Percentiles rank a stretch among this genome's conserved stretches.
Conservation (phyloP, 306 rosid species). For the Cicer bijugum region DNA sequence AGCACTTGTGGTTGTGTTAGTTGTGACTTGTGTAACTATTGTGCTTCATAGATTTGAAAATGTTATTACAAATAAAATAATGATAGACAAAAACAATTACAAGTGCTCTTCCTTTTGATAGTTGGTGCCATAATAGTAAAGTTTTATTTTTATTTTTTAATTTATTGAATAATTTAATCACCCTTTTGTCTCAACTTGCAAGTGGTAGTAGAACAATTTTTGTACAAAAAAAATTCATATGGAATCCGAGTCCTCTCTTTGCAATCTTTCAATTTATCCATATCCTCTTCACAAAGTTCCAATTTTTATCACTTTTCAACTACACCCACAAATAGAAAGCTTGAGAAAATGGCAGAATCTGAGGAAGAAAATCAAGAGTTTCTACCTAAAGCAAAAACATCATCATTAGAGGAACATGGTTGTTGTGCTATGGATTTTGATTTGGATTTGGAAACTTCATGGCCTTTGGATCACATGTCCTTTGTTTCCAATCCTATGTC, state of each 20-base stretch:
- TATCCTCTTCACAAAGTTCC: slow-evolving; percentile 28
- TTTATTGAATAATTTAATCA: slow-evolving; percentile 43
- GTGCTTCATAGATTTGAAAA: slow-evolving; percentile 2
- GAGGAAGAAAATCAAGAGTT: slow-evolving; percentile 55
- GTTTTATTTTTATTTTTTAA: background rate
- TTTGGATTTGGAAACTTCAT: slow-evolving; percentile 65
- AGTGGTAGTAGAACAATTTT: slow-evolving; percentile 30
- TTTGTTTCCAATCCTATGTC: slow-evolving; percentile 65
- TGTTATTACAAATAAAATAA: slow-evolving; percentile 17
- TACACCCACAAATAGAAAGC: slow-evolving; percentile 4
- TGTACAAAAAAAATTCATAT: slow-evolving; percentile 7
- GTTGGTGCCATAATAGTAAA: slow-evolving; percentile 39
- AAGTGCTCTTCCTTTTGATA: slow-evolving; percentile 39
- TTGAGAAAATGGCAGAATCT: slow-evolving; percentile 60
- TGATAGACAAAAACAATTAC: slow-evolving; percentile 34
- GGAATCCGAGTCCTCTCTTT: slow-evolving; percentile 30
- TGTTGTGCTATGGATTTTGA: slow-evolving; percentile 71
- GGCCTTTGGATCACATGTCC: slow-evolving; percentile 79
- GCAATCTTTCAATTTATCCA: slow-evolving; percentile 38
- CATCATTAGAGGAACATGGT: slow-evolving; percentile 20
- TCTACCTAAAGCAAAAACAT: slow-evolving; percentile 49
- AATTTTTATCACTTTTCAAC: slow-evolving; percentile 27
- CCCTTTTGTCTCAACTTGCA: slow-evolving; percentile 49
- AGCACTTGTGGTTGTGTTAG: too few relatives aligned
- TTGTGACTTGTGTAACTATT: too few relatives aligned